Evolutionary conservation across 805 yeast species (phyloP).

Genomic region (Komagataella pastoris): DNA sequence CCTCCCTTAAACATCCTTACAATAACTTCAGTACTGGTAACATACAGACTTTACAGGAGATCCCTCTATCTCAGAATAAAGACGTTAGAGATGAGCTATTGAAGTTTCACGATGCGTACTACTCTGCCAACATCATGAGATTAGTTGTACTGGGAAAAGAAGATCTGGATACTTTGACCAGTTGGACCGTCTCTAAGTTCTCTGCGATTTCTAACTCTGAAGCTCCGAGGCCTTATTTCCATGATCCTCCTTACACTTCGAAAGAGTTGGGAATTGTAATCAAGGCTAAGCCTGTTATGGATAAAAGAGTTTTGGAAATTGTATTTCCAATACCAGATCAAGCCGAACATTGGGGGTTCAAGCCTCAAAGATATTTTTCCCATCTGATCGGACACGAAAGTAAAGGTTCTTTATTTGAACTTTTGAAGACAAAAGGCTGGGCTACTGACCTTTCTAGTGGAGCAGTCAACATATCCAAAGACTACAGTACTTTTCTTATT

Average conservation of each 20-base stretch:
- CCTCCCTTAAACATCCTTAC: slow-evolving; percentile 72
- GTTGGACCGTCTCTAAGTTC: slow-evolving; percentile 60
- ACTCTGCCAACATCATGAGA: slow-evolving; percentile 84
- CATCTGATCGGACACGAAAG: slow-evolving; percentile 92
- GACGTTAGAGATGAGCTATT: slow-evolving; percentile 76
- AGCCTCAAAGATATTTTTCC: slow-evolving; percentile 59
- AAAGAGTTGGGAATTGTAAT: slow-evolving; percentile 40
- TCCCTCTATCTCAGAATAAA: slow-evolving; percentile 44
- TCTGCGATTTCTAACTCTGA: slow-evolving; percentile 42
- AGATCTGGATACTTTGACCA: slow-evolving; percentile 52
- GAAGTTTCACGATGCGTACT: slow-evolving; percentile 56
- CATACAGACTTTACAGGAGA: slow-evolving; percentile 52
- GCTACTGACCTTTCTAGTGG: slow-evolving; percentile 74
- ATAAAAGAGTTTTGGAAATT: slow-evolving; percentile 51
- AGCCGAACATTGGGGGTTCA: slow-evolving; percentile 47
- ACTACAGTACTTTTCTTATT: slow-evolving; percentile 52
- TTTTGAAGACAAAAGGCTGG: slow-evolving; percentile 63
- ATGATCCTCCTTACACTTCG: slow-evolving; percentile 31
- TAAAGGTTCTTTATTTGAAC: slow-evolving; percentile 65
- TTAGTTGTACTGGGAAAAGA: slow-evolving; percentile 79
- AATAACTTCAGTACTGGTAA: slow-evolving; percentile 89
- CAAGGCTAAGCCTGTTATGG: slow-evolving; percentile 74
- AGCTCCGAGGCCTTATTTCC: slow-evolving; percentile 29
- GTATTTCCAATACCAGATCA: slow-evolving; percentile 70
- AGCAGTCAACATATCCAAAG: slow-evolving; percentile 48